phyloP scores from a whole-genome alignment of 441 rosid genomes.

The Gossypium gossypioides region DNA sequence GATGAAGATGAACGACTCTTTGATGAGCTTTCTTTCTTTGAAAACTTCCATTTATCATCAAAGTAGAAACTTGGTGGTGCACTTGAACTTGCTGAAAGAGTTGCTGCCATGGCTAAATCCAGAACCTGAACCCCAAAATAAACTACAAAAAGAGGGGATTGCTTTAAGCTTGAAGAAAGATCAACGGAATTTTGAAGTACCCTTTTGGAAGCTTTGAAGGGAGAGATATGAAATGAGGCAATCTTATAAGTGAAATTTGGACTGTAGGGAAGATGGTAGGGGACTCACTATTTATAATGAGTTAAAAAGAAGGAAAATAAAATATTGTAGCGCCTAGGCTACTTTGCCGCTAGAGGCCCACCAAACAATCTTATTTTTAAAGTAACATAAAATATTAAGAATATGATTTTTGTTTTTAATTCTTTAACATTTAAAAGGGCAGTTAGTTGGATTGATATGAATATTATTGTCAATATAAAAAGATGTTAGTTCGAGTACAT shows the following conservation, averaged over 20 bases:
- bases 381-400: neutral
- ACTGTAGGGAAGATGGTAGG: slow-evolving; percentile 11
- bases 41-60: slow-evolving; percentile 67
- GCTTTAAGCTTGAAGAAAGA: neutral
- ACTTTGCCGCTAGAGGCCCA: slow-evolving; percentile 41
- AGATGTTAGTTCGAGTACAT: neutral
- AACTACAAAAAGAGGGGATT: neutral
- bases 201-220: neutral
- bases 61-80: slow-evolving; percentile 44
- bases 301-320: neutral
- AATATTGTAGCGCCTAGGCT: slow-evolving; percentile 54
- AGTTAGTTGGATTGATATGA: no score
- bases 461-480: neutral
- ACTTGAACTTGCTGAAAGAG: slow-evolving; percentile 27
- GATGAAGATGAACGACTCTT: slow-evolving; percentile 28
- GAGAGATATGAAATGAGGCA: neutral
- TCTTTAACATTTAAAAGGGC: neutral
- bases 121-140: no score
- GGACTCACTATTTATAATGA: slow-evolving; percentile 42
- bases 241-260: neutral
- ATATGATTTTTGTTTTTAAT: neutral
- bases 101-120: slow-evolving; percentile 18
- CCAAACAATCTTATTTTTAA: slow-evolving; percentile 9
- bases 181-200: neutral
- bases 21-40: slow-evolving; percentile 46